Percentiles rank a stretch among this genome's conserved stretches.
Conservation (phyloP, 768 basidiomycete genomes). For the Lactifluus hygrophoroides region DNA sequence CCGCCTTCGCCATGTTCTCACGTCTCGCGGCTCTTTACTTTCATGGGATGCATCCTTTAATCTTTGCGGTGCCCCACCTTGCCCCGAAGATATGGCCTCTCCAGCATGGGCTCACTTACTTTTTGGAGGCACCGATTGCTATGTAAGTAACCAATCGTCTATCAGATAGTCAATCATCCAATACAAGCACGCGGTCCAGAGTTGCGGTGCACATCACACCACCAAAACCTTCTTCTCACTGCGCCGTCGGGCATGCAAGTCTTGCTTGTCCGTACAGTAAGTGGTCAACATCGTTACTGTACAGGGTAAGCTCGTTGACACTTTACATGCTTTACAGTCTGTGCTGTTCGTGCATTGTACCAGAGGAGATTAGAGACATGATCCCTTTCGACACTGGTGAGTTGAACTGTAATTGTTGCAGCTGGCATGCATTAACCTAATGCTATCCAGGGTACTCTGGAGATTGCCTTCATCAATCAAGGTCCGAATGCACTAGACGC, state of each 20-base stretch:
- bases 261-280: slow-evolving; percentile 6
- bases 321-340: not conserved
- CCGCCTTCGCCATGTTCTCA: slow-evolving; percentile 24
- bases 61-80: not conserved
- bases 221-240: slow-evolving; percentile 1
- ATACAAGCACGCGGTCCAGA: not conserved
- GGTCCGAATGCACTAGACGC: not conserved
- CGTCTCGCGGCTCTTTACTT: slow-evolving; percentile 16
- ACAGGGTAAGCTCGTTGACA: not conserved
- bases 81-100: slow-evolving; percentile 10
- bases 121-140: slow-evolving; percentile 10
- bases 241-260: slow-evolving; percentile 11
- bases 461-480: not conserved
- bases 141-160: not conserved
- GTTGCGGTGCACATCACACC: slow-evolving; percentile 9
- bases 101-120: slow-evolving; percentile 11
- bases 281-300: not conserved
- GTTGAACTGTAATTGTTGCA: not conserved
- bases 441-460: not conserved
- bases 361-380: not conserved
- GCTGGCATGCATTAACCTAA: not conserved
- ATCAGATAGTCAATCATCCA: not conserved
- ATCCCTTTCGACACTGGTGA: not conserved
- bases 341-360: not conserved
- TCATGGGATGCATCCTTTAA: slow-evolving; percentile 23